Base-by-base conservation (phyloP, 2,329 filamentous ascomycete species). In the Verticillium dahliae region DNA sequence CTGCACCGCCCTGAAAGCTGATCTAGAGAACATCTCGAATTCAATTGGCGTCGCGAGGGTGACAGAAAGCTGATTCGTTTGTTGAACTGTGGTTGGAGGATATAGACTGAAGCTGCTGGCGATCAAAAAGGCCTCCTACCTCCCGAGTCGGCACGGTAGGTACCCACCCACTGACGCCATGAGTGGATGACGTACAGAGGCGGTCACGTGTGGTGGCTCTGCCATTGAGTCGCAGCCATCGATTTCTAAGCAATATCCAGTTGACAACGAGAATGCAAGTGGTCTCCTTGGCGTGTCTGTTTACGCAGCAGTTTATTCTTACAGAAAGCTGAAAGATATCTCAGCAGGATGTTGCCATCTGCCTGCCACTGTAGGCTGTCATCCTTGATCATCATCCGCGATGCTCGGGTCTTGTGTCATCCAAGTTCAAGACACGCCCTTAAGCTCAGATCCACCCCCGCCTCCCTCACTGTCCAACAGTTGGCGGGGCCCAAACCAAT, bases 1-100 rank as follows among this genome's bases (percentile, higher is more conserved):
- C 77, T 86, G 85, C 60, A 83, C 82, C 68, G 81, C 83, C 72
- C 87, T 83, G 72, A 90, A 81, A 66, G 81, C 79, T 69, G 86
- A 81, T 80, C 88, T 81, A 65, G 88, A 81, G 71, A 91, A 89
- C 87, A 91, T 90, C 67, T 72, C 85, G 67, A 62, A 58, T 58
- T 54, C 27, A 63, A 61, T 63, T 62, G 61, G 45, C 18, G 35
- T 41, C 13, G 15, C 27, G 18, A 31, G n/a, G 38, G 14, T 6
- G 22, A 14, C 18, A 13, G 33, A 34, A 57, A 57, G 11, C 31
- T 39, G 22, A 52, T 22, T 52, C n/a, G 22, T n/a, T 9, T 52
- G 18, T 52, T 52, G 45, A 22, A 9, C 38, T 27, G 38, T 15
- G 10, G 38, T 45, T 58, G 31, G 52, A 22, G 58, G 50, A 59